Percentiles rank a stretch among this genome's conserved stretches.
phyloP scores from a whole-genome alignment of 768 basidiomycete genomes.

The Collybiopsis luxurians region DNA sequence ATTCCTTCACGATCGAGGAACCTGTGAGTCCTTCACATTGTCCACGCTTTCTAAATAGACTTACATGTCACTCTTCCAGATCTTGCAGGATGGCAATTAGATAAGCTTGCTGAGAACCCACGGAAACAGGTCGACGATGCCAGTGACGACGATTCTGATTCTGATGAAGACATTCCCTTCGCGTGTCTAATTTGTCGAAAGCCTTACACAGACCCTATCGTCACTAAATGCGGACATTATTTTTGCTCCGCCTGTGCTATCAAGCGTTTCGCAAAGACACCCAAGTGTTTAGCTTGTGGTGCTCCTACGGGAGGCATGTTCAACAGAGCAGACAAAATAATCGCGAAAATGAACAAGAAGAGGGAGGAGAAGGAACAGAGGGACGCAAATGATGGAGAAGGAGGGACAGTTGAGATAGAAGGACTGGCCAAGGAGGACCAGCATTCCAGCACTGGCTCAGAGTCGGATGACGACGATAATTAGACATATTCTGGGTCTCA shows the following conservation, averaged over 20 bases:
- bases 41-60: constrained; percentile 6
- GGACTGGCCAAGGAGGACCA: constrained; percentile 41
- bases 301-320: constrained; percentile 94
- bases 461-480: constrained; percentile 30
- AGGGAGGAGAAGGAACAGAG: constrained; percentile 54
- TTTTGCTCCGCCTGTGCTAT: constrained; percentile 96
- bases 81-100: constrained; percentile 98
- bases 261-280: constrained; percentile 90
- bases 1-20: constrained; percentile 97
- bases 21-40: constrained; percentile 54
- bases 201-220: constrained; percentile 91
- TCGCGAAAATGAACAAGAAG: constrained; percentile 81
- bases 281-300: constrained; percentile 94
- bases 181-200: constrained; percentile 98
- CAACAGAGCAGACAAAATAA: constrained; percentile 91
- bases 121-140: constrained; percentile 54
- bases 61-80: constrained; percentile 42
- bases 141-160: constrained; percentile 58
- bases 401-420: constrained; percentile 56
- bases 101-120: constrained; percentile 84
- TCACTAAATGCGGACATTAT: constrained; percentile 96
- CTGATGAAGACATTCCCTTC: constrained; percentile 90
- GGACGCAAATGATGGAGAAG: constrained; percentile 37
- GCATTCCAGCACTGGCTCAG: constrained; percentile 28
- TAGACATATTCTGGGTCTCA: constrained; percentile 16